Percentiles rank a stretch among this genome's conserved stretches.
phyloP scores from a whole-genome alignment of 129 eudicot genomes.

The Tagetes patula region DNA sequence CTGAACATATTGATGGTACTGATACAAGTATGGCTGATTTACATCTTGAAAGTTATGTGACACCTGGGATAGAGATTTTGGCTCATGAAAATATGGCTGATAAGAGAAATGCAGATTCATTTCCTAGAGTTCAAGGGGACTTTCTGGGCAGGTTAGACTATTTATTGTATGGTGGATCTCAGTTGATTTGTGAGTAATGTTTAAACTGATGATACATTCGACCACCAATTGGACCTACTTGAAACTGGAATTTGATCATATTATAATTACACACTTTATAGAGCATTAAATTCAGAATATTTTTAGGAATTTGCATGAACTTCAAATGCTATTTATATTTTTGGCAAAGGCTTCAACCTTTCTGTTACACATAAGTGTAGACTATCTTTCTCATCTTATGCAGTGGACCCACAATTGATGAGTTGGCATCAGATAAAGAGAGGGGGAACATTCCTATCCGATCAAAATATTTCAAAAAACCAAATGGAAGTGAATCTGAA shows the following conservation, averaged over 20 bases:
- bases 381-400: conserved; percentile 28
- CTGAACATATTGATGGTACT: conserved; percentile 25
- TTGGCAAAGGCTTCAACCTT: conserved; percentile 8
- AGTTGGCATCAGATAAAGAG: conserved; percentile 29
- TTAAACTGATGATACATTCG: not conserved
- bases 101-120: conserved; percentile 30
- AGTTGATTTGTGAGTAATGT: conserved; percentile 4
- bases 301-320: not conserved
- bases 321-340: conserved; percentile 4
- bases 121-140: conserved; percentile 28
- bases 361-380: conserved; percentile 6
- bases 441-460: conserved; percentile 29
- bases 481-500: conserved; percentile 43
- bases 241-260: conserved; percentile 4
- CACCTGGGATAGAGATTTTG: conserved; percentile 25
- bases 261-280: not conserved
- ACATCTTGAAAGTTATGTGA: conserved; percentile 26
- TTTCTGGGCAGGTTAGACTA: conserved; percentile 39
- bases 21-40: conserved; percentile 38
- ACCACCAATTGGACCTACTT: not conserved
- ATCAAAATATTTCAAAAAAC: conserved; percentile 44
- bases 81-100: conserved; percentile 26
- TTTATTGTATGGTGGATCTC: not conserved
- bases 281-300: conserved; percentile 1
- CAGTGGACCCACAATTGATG: conserved; percentile 44